Evolutionary conservation across 768 basidiomycete species (phyloP).

Genomic region (Tephrocybe sp.): DNA sequence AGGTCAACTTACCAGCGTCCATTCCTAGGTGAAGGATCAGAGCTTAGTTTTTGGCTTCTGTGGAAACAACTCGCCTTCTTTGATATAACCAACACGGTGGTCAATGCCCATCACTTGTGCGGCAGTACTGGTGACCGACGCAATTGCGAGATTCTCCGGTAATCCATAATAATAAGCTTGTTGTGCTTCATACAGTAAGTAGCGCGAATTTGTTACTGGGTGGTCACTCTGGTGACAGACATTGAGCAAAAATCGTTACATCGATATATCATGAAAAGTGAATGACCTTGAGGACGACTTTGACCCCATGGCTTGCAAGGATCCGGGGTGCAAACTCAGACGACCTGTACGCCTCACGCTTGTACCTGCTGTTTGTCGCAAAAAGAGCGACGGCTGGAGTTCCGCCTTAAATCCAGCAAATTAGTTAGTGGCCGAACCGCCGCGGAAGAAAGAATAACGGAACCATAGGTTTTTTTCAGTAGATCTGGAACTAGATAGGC

Average conservation of each 20-base stretch:
- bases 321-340: slow-evolving; percentile 81
- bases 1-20: slow-evolving; percentile 59
- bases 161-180: slow-evolving; percentile 83
- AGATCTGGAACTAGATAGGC: slow-evolving; percentile 80
- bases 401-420: slow-evolving; percentile 38
- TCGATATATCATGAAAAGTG: not conserved
- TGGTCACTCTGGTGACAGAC: slow-evolving; percentile 55
- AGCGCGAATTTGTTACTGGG: slow-evolving; percentile 63
- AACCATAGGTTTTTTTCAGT: slow-evolving; percentile 66
- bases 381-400: slow-evolving; percentile 80
- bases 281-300: slow-evolving; percentile 71
- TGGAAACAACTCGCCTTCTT: slow-evolving; percentile 41
- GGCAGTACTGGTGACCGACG: slow-evolving; percentile 71
- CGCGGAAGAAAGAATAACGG: slow-evolving; percentile 17
- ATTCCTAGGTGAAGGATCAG: slow-evolving; percentile 42
- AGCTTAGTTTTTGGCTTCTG: not conserved
- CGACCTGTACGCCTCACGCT: slow-evolving; percentile 78
- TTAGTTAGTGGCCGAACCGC: not conserved
- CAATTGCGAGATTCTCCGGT: slow-evolving; percentile 63
- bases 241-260: not conserved
- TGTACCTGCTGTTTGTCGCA: slow-evolving; percentile 52
- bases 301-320: slow-evolving; percentile 62
- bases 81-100: slow-evolving; percentile 80
- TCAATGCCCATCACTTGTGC: slow-evolving; percentile 74
- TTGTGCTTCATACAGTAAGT: slow-evolving; percentile 81